Evolutionary conservation across 2,329 filamentous ascomycete species (phyloP).

Genomic region (Zymoseptoria brevis): DNA sequence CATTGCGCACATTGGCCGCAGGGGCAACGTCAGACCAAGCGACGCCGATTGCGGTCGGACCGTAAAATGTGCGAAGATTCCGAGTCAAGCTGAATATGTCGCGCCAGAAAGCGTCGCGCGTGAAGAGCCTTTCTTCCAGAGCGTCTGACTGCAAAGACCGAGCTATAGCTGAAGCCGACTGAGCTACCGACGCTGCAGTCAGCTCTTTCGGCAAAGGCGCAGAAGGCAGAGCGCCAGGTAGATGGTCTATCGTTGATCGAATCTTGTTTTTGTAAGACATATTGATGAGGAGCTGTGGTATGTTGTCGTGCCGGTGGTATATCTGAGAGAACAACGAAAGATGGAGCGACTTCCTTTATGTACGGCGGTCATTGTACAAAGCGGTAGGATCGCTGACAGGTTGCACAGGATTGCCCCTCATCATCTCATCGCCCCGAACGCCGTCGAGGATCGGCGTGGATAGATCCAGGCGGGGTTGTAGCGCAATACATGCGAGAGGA

Average conservation of each 20-base stretch:
- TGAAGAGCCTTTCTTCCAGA: background rate
- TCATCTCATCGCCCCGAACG: no score
- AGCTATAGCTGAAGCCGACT: background rate
- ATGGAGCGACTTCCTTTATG: no score
- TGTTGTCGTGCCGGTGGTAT: background rate
- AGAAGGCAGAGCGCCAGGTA: background rate
- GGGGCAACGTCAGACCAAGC: background rate
- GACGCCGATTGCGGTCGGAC: background rate
- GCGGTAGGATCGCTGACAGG: no score
- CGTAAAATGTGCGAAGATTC: constrained; percentile 48
- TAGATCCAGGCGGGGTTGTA: no score
- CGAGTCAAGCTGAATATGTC: constrained; percentile 52
- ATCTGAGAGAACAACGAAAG: no score
- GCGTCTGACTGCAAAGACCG: background rate
- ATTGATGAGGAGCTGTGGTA: background rate
- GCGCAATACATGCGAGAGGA: no score
- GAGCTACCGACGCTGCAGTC: background rate
- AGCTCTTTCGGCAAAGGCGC: background rate
- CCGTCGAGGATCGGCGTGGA: no score
- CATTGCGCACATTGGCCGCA: background rate
- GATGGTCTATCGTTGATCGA: background rate
- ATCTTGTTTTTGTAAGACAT: background rate
- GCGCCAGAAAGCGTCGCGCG: constrained; percentile 37
- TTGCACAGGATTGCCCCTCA: no score
- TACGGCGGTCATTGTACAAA: no score